Conservation (phyloP, 768 basidiomycete species). For the Russula sp. region DNA sequence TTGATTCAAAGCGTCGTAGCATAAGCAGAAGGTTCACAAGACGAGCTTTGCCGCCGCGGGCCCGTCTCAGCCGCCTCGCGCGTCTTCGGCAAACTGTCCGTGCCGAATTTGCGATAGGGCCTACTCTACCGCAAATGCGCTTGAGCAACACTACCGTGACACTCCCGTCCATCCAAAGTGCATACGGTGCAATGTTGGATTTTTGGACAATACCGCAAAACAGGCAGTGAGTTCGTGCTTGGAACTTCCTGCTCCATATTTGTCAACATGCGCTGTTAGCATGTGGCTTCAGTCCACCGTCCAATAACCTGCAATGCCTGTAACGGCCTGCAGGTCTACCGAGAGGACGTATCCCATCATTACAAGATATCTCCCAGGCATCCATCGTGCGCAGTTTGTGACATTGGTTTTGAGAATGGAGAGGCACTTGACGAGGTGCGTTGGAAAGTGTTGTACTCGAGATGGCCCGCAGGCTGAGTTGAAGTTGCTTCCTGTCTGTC, state of each 20-base stretch:
- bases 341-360: constrained; percentile 18
- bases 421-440: constrained; percentile 16
- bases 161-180: constrained; percentile 44
- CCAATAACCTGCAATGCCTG: constrained; percentile 17
- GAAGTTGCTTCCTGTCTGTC: neutral
- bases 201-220: constrained; percentile 32
- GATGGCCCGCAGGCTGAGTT: neutral
- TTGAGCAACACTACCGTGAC: constrained; percentile 45
- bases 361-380: constrained; percentile 18
- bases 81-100: neutral
- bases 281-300: constrained; percentile 24
- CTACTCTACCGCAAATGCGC: constrained; percentile 20
- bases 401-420: constrained; percentile 20
- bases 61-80: neutral
- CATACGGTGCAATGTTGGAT: constrained; percentile 38
- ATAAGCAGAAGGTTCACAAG: constrained; percentile 20
- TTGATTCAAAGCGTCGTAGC: constrained; percentile 8
- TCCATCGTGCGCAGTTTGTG: constrained; percentile 16
- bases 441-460: neutral
- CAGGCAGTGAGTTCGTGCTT: constrained; percentile 32
- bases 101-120: constrained; percentile 8
- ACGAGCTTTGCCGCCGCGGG: neutral
- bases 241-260: neutral
- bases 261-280: constrained; percentile 28
- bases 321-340: constrained; percentile 17